Percentiles rank a stretch among this genome's conserved stretches.
Evolutionary conservation across 2,329 filamentous ascomycete genomes (phyloP).

Genomic region (Ceratocystis cacaofunesta): DNA sequence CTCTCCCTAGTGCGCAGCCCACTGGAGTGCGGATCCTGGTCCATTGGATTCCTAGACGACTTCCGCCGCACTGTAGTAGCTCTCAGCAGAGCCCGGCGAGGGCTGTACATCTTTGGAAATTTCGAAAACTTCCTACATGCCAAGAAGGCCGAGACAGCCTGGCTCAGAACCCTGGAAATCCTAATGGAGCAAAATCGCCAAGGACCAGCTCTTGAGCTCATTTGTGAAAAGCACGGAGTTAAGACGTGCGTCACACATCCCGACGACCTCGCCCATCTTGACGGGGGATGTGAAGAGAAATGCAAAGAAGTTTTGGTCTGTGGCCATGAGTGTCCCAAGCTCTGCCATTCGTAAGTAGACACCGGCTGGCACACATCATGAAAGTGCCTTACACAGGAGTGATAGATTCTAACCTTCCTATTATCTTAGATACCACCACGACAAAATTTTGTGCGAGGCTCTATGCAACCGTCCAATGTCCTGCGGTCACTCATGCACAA

Average conservation of each 20-base stretch:
- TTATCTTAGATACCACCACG: background rate
- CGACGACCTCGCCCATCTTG: conserved; percentile 33
- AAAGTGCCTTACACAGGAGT: background rate
- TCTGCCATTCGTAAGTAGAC: background rate
- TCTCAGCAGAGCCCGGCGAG: conserved; percentile 55
- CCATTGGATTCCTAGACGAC: conserved; percentile 60
- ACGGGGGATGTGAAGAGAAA: conserved; percentile 13
- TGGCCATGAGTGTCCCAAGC: conserved; percentile 12
- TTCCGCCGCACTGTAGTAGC: conserved; percentile 44
- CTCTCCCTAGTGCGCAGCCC: conserved; percentile 69
- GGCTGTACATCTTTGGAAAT: conserved; percentile 78
- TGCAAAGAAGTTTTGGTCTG: conserved; percentile 9
- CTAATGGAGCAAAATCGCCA: conserved; percentile 26
- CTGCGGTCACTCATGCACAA: background rate
- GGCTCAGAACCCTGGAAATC: conserved; percentile 21
- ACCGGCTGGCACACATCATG: background rate
- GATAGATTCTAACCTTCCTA: background rate
- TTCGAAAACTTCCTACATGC: conserved; percentile 37
- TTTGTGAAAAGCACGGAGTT: background rate
- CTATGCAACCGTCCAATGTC: background rate
- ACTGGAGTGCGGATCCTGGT: conserved; percentile 23
- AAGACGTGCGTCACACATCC: conserved; percentile 25
- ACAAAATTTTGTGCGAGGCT: background rate
- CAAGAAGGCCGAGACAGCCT: conserved; percentile 27
- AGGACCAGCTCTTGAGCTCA: conserved; percentile 25